These are phyloP conservation scores for Gymnopilus dilepis DNA, from an alignment of 768 basidiomycete genomes.

Conservation along the genomic window DNA sequence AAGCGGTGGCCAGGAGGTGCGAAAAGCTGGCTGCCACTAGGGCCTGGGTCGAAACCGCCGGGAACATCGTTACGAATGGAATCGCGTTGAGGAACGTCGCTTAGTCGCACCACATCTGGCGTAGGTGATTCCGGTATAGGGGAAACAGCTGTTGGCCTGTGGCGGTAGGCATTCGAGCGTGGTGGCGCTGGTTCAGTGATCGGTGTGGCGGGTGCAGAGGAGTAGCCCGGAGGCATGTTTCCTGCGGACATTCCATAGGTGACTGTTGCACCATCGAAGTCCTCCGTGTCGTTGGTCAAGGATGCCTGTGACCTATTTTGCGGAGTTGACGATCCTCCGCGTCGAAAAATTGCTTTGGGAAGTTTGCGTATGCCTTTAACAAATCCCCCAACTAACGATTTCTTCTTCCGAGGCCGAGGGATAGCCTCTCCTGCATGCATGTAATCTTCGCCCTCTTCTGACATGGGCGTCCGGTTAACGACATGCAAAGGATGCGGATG, in stretches of 20 bases:
- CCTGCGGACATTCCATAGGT: conserved; percentile 24
- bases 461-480: conserved; percentile 15
- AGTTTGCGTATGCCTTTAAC: conserved; percentile 40
- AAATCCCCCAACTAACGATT: conserved; percentile 43
- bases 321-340: conserved; percentile 26
- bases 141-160: conserved; percentile 28
- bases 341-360: conserved; percentile 37
- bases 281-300: conserved; percentile 32
- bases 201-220: conserved; percentile 37
- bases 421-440: background rate
- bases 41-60: conserved; percentile 37
- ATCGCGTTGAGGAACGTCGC: conserved; percentile 17
- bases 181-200: conserved; percentile 25
- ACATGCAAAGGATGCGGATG: conserved; percentile 15
- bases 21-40: conserved; percentile 24
- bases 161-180: background rate
- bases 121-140: conserved; percentile 24
- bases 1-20: conserved; percentile 11
- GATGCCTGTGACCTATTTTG: conserved; percentile 27
- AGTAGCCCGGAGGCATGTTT: conserved; percentile 35
- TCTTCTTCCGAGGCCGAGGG: conserved; percentile 25
- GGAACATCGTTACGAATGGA: conserved; percentile 25
- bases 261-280: conserved; percentile 12
- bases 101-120: conserved; percentile 28
- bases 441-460: conserved; percentile 8